Conservation (phyloP, 2,329 filamentous ascomycete species). For the Neonectria coccinea region DNA sequence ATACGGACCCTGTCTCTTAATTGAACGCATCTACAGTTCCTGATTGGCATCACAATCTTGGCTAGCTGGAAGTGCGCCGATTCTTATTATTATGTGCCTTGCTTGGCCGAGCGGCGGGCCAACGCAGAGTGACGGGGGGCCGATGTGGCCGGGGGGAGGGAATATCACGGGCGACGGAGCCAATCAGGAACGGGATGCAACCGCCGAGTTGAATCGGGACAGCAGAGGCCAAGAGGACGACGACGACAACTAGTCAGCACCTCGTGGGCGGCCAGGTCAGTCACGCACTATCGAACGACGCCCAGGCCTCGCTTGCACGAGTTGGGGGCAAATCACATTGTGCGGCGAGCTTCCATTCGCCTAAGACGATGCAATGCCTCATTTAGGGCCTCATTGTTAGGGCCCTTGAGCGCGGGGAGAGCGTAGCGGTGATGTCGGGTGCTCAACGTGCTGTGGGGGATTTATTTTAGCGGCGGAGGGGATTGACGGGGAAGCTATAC, state of each 20-base stretch:
- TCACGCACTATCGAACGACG: conserved; percentile 41
- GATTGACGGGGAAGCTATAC: not conserved
- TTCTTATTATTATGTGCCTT: conserved; percentile 5
- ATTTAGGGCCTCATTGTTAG: conserved; percentile 2
- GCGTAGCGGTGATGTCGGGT: conserved; percentile 22
- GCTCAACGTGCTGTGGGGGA: not conserved
- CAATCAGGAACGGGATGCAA: conserved; percentile 23
- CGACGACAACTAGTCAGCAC: not conserved
- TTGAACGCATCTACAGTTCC: conserved; percentile 18
- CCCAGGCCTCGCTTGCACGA: conserved; percentile 33
- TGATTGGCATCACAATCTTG: conserved; percentile 5
- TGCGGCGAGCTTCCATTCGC: not conserved
- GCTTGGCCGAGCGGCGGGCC: conserved; percentile 4
- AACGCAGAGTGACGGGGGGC: conserved; percentile 11
- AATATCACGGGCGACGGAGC: conserved; percentile 5
- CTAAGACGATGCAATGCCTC: conserved; percentile 21
- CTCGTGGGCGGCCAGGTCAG: not conserved
- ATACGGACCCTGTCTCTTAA: conserved; percentile 12
- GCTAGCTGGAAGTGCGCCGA: not conserved
- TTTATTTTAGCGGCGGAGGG: not conserved
- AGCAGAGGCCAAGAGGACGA: not conserved
- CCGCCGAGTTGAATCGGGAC: conserved; percentile 24
- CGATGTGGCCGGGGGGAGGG: conserved; percentile 5
- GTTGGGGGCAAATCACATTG: conserved; percentile 37
- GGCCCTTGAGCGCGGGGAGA: not conserved